Evolutionary conservation across 225 moss, liverwort and hornwort genomes (phyloP), one percentile per base, ranked within the genome.

Genomic region (Sphagnum contortum): DNA sequence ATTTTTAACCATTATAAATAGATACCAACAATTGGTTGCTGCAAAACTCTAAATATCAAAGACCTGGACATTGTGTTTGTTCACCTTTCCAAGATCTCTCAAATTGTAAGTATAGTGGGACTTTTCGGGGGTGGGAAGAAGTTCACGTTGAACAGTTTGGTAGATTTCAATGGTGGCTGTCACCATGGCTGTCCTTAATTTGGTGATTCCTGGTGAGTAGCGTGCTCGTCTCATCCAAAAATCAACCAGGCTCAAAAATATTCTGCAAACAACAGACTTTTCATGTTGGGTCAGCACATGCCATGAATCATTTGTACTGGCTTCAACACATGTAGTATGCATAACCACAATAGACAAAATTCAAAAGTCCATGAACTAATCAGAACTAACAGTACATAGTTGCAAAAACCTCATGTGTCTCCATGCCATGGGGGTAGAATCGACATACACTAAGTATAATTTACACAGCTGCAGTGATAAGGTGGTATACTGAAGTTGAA

Each of bases 181-280:
- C 2, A 93, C 93, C 73, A 93, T 76, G 6, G 92, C 65, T 3
- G 78, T 74, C 11, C 73, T 69, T 3, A 93, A 5, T 63, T 93
- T 93, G 72, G 85, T 61, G 44, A 89, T 80, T 12, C 76, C 48
- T 47, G 84, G 73, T 48, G 72, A 80, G 50, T 94, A 91, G 44
- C 70, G 78, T 47, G 91, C 87, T 72, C 94, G 74, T 72, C 81
- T 91, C 94, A 94, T 94, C 94, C 91, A 94, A 68, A 93, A 90
- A 9, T 93, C 92, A 5, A 90, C 92, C 59, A 90, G 71, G 50
- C 83, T 88, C 12, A 80, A 65, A 48, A 91, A 94, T 50, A 94
- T 94, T 66, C 91, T 94, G 74, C 50, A 56, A 44, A 46, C 50
- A 54, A 45, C 64, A 65, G 13, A 65, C 45, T 60, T 14, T 5